Base-by-base conservation (phyloP, 1,139 yeast genomes). In the Taiozyma sp. region DNA sequence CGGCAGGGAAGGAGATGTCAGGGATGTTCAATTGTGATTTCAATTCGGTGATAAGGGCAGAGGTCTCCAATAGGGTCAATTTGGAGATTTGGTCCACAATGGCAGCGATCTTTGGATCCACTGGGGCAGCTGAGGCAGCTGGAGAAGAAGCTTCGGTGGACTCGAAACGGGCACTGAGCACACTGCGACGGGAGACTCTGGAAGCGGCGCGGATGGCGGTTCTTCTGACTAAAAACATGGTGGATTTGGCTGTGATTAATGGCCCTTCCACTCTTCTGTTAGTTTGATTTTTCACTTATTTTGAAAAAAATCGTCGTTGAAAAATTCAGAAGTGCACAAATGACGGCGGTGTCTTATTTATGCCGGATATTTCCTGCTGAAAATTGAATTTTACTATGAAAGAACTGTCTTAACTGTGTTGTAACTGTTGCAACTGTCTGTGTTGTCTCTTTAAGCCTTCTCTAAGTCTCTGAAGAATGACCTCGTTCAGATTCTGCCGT, bases 21-120 rank as follows among this genome's bases (percentile, higher is more conserved):
- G 97, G 90, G 63, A 93, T 92, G 73, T 93, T 91, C 64, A 93
- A 81, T 69, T 84, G 85, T 51, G 84, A 76, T 74, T 93, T 93
- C 65, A 93, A 81, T 70, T 90, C 97, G 47, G 82, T 70, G 58
- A 93, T 88, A 65, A 93, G 80, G 39, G 86, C 71, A 14, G 97
- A 85, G 19, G 99, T 93, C 74, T 93, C 99, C 65, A 92, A 78
- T 54, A 93, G 80, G 22, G 96, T 91, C 69, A 93, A 80, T 62
- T 87, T 81, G 51, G 97, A 84, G 68, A 93, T 93, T 66, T 89
- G 89, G 65, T 90, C 95, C 53, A 95, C 99, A 64, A 93, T 92
- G 56, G 83, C 72, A 46, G 86, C 66, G 69, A 93, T 92, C 72
- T 93, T 92, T 59, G 98, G 95, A 71, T 88, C 96, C 53, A 87